A percentile compares a stretch with the other conserved stretches of the same genome.
These are phyloP conservation scores for Conoideocrella luteorostrata DNA, from an alignment of 2,329 filamentous ascomycete species.

Conservation along the genomic window DNA sequence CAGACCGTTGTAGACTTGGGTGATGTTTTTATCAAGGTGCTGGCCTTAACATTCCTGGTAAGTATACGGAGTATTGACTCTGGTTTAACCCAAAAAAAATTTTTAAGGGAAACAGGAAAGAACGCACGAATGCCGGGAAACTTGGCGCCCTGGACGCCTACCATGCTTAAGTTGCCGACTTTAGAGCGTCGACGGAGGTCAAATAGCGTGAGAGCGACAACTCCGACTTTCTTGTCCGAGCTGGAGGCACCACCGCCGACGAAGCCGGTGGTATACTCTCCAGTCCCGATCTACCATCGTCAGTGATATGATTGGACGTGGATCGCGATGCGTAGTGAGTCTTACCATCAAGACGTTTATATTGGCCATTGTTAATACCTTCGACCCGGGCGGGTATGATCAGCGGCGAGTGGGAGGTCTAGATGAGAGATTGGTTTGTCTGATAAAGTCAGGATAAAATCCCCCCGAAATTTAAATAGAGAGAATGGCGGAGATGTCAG, in stretches of 20 bases:
- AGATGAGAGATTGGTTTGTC: too few relatives aligned
- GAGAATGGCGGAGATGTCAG: too few relatives aligned
- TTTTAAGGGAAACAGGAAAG: not conserved
- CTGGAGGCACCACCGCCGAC: slow-evolving; percentile 76
- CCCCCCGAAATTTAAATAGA: too few relatives aligned
- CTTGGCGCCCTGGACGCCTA: slow-evolving; percentile 80
- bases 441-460: not conserved
- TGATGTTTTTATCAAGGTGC: slow-evolving; percentile 83
- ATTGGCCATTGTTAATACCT: slow-evolving; percentile 54
- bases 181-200: slow-evolving; percentile 84
- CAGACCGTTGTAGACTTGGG: slow-evolving; percentile 77
- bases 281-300: slow-evolving; percentile 65
- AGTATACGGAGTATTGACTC: too few relatives aligned
- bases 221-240: slow-evolving; percentile 94
- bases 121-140: slow-evolving; percentile 81
- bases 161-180: slow-evolving; percentile 81
- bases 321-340: slow-evolving; percentile 24
- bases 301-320: not conserved
- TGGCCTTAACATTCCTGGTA: too few relatives aligned
- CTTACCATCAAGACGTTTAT: slow-evolving; percentile 64
- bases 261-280: slow-evolving; percentile 95
- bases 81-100: too few relatives aligned
- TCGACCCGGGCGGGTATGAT: too few relatives aligned
- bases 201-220: slow-evolving; percentile 84
- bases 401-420: too few relatives aligned